Evolutionary conservation across 1,284 basidiomycete genomes (phyloP).

Genomic region (Heterobasidion irregulare): DNA sequence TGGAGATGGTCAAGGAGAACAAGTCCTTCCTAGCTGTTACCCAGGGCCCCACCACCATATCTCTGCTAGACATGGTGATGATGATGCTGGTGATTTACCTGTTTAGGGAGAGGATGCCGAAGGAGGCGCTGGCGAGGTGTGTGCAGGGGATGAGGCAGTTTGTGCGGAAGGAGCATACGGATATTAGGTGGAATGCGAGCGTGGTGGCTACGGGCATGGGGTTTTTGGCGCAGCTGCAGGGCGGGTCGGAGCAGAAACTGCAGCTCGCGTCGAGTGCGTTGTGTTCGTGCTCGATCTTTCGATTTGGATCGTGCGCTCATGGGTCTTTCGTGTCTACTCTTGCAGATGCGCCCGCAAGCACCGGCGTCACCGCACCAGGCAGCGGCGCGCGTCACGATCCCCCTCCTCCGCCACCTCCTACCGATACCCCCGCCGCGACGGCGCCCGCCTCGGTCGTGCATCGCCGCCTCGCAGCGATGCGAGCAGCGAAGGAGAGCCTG

Average conservation of each 20-base stretch:
- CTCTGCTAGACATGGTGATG: constrained; percentile 57
- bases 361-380: background rate
- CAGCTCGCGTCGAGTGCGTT: background rate
- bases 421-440: no score
- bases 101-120: constrained; percentile 26
- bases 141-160: constrained; percentile 40
- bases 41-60: constrained; percentile 33
- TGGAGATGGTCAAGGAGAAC: constrained; percentile 27
- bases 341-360: background rate
- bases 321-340: background rate
- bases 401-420: no score
- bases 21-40: constrained; percentile 24
- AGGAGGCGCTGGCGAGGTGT: constrained; percentile 30
- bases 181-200: constrained; percentile 10
- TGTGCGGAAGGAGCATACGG: constrained; percentile 27
- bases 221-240: background rate
- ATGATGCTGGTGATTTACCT: constrained; percentile 42
- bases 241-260: background rate
- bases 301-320: background rate
- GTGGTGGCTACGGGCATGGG: background rate
- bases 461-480: no score
- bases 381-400: no score
- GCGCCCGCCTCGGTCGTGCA: no score
- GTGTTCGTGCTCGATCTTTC: background rate
- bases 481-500: no score